Conservation (phyloP, 768 basidiomycete genomes). For the Ramaria sp. region DNA sequence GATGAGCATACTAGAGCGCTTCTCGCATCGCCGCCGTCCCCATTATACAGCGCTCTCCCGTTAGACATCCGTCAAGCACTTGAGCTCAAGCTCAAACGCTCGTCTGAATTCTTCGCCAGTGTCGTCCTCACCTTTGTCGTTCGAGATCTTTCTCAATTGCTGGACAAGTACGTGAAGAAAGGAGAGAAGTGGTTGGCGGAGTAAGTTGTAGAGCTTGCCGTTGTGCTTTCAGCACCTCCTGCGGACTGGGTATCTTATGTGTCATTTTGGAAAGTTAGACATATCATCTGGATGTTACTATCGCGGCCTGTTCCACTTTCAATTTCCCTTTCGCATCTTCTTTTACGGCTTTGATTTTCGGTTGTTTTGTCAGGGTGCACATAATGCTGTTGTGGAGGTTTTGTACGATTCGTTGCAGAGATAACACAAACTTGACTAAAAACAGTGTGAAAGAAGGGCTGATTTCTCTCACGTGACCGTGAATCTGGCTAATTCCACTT, state of each 20-base stretch:
- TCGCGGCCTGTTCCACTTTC: neutral
- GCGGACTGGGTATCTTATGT: neutral
- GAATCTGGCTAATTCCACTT: no score
- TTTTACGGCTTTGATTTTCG: neutral
- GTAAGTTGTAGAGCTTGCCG: slow-evolving; percentile 19
- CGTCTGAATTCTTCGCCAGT: slow-evolving; percentile 86
- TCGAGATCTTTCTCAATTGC: slow-evolving; percentile 70
- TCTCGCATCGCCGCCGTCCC: slow-evolving; percentile 50
- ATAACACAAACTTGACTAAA: neutral
- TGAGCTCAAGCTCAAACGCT: slow-evolving; percentile 67
- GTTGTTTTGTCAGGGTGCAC: neutral
- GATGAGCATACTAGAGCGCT: slow-evolving; percentile 80
- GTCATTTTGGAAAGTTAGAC: slow-evolving; percentile 2
- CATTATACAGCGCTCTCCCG: slow-evolving; percentile 65
- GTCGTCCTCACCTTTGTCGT: slow-evolving; percentile 87
- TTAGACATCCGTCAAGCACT: slow-evolving; percentile 48
- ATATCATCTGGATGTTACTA: slow-evolving; percentile 1
- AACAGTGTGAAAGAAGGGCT: no score
- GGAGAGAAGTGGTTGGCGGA: slow-evolving; percentile 89
- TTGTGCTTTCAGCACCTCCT: neutral
- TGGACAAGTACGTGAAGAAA: slow-evolving; percentile 91
- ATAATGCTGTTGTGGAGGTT: neutral
- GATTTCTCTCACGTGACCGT: no score
- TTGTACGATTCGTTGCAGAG: neutral
- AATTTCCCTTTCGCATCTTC: neutral